Evolutionary conservation across 164 flowering plant genomes (phyloP), one percentile per base, ranked within the genome.

Genomic region (Houttuynia cordata): DNA sequence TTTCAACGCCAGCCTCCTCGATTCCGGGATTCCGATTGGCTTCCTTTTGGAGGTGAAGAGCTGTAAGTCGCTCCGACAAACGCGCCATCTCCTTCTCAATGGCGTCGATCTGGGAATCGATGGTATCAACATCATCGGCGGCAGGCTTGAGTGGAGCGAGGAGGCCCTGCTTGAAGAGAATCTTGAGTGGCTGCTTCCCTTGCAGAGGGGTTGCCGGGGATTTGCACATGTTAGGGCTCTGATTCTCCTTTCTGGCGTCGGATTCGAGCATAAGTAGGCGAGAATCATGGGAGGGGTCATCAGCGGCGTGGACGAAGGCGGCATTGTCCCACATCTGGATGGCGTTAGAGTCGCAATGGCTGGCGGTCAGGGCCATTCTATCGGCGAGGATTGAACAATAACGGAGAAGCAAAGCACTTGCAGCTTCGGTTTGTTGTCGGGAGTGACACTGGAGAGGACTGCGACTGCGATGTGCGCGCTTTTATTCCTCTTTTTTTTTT

Each of bases 271-370:
- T 30, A 17, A 63, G 63, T 34, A 69, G 56, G 77, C 80, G 76
- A 55, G 86, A 78, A 67, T 64, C 59, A 37, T 54, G 65, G 7
- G 55, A 30, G 18, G 68, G 64, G n/a, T 61, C 45, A 56, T 70
- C 82, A 20, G 71, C 81, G 1, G 70, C 74, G 10, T 65, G 37
- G 37, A 2, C 88, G 47, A 83, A 85, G 20, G 89, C 84, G 20
- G 78, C 87, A 54, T 87, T 87, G 79, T 82, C 74, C 88, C 87
- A 85, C 9, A 87, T 58, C 69, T 85, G 96, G 41, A 85, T n/a
- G n/a, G n/a, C n/a, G n/a, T n/a, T n/a, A n/a, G n/a, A n/a, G n/a
- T n/a, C n/a, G n/a, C n/a, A n/a, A n/a, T n/a, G n/a, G n/a, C n/a
- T n/a, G n/a, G n/a, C n/a, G n/a, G n/a, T n/a, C n/a, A n/a, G n/a